Evolutionary conservation across 352 stramenopile species (phyloP), one percentile per base, ranked within the genome.

Genomic region (Blastocystis sp.): DNA sequence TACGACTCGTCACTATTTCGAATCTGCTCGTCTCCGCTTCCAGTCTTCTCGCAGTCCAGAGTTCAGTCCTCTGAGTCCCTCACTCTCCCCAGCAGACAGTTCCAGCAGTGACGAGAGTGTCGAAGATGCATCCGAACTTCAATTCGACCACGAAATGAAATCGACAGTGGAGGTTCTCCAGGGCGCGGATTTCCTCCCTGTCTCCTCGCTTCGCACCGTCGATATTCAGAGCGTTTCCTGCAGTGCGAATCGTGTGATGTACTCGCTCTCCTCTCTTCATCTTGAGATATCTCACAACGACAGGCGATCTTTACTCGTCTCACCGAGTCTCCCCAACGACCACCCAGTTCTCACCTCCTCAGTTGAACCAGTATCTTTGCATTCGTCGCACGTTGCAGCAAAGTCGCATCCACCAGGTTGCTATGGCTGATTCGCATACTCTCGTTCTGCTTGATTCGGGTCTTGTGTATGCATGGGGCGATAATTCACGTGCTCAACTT

Each of bases 391-490:
- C 39, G 1, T 41, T 87, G n/a, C 63, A 69, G 37, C 41, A 20
- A 18, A 54, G 63, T 37, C 37, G 37, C 0, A 69, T 87, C 30
- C 6, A 69, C 13, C 62, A 76, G 63, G 39, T 87, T 4, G 45
- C 37, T n/a, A 45, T 69, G 30, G 76, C 50, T 18, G n/a, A 7
- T 7, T n/a, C 11, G 8, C 63, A 87, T 69, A 47, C 16, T 9
- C 45, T 87, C 18, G 47, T 87, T n/a, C 76, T 91, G 37, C 41
- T 55, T 9, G 41, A 37, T 37, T 64, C 50, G 18, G 89, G 89
- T 3, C 20, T 64, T n/a, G 76, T 91, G 3, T 91, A 90, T 39
- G 47, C 63, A n/a, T 91, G 76, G 76, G 89, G 89, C 0, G 39
- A 85, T 41, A 82, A 82, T 78, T 50, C 20, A n/a, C 47, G 26